Evolutionary conservation across 257 asterid genomes (phyloP).

Genomic region (Capsicum chinense): DNA sequence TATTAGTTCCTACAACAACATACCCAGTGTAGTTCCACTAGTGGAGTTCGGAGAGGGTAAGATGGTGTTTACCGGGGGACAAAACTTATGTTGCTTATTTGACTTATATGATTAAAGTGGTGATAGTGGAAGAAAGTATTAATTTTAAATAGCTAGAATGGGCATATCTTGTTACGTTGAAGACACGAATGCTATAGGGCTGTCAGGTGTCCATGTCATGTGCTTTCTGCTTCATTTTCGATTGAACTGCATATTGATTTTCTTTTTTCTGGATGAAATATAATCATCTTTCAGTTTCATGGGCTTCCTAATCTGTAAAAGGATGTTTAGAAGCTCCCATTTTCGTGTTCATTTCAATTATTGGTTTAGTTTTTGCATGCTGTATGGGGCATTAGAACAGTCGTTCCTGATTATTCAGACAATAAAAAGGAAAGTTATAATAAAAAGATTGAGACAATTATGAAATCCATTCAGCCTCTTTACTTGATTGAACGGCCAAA

Average conservation of each 20-base stretch:
- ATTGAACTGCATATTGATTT: background rate
- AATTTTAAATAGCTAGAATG: background rate
- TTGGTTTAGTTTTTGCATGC: background rate
- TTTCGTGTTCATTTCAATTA: background rate
- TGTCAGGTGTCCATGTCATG: background rate
- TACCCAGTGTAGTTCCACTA: no score
- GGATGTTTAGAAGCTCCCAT: background rate
- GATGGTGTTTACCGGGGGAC: no score
- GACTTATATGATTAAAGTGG: background rate
- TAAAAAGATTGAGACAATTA: background rate
- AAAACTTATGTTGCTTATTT: no score
- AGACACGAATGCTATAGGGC: background rate
- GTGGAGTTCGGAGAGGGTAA: no score
- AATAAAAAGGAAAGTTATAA: no score
- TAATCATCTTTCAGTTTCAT: no score
- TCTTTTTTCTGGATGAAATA: no score
- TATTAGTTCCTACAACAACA: no score
- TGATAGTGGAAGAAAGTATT: background rate
- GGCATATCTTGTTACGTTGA: background rate
- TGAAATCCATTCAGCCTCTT: slow-evolving; percentile 5
- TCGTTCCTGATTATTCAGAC: no score
- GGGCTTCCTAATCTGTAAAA: no score
- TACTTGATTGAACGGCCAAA: slow-evolving; percentile 13
- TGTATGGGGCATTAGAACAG: background rate
- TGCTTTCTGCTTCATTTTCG: background rate